phyloP scores from a whole-genome alignment of 345 rosid species.

The Xanthoceras sorbifolium region DNA sequence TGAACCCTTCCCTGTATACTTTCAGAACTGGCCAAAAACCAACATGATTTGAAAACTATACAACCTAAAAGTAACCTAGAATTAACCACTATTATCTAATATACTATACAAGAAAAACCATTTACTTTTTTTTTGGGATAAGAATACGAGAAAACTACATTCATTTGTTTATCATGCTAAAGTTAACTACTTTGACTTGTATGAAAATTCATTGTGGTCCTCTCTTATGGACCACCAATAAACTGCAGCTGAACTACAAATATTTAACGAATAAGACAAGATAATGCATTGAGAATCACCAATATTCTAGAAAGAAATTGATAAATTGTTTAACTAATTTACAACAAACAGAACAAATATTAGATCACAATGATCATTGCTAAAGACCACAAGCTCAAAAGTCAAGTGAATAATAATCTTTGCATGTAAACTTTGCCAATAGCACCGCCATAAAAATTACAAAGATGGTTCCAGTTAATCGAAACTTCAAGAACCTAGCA shows the following conservation, averaged over 20 bases:
- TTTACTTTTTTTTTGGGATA: neutral
- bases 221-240: neutral
- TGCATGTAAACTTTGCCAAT: neutral
- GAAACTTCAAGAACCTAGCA: neutral
- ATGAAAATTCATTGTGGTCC: neutral
- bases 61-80: neutral
- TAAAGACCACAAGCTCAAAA: neutral
- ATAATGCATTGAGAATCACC: neutral
- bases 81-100: slow-evolving; percentile 1
- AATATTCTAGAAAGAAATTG: neutral
- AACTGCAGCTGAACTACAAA: neutral
- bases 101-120: neutral
- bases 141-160: neutral
- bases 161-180: neutral
- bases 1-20: neutral
- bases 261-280: neutral
- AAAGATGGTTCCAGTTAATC: neutral
- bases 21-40: neutral
- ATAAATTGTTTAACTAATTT: neutral
- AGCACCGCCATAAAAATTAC: neutral
- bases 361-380: neutral
- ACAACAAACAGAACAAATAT: neutral
- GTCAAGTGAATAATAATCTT: neutral
- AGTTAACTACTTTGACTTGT: neutral
- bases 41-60: slow-evolving; percentile 5